A percentile compares a stretch with the other conserved stretches of the same genome.
phyloP scores from a whole-genome alignment of 1,284 basidiomycete genomes.

The Microbotryum silenes-acaulis region DNA sequence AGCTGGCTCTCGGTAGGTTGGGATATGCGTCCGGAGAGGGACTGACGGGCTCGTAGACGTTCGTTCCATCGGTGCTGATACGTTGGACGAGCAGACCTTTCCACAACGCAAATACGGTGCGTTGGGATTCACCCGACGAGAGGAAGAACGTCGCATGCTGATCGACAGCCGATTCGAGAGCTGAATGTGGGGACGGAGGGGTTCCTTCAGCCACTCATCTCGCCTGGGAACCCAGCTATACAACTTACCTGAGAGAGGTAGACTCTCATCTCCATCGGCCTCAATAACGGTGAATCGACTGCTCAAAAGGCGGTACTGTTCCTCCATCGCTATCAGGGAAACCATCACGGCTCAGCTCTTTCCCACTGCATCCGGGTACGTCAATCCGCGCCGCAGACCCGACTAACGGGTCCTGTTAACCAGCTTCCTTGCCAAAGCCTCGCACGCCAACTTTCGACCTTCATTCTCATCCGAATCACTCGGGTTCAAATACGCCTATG shows the following conservation, averaged over 20 bases:
- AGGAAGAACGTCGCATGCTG: constrained; percentile 64
- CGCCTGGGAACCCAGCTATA: no score
- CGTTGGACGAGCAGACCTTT: constrained; percentile 39
- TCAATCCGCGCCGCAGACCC: no score
- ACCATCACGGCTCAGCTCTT: background rate
- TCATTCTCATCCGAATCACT: constrained; percentile 80
- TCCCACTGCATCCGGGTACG: no score
- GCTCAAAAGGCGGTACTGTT: constrained; percentile 31
- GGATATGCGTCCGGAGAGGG: background rate
- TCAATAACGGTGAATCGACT: constrained; percentile 66
- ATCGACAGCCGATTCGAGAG: constrained; percentile 72
- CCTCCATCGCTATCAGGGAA: constrained; percentile 5
- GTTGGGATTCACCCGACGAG: constrained; percentile 76
- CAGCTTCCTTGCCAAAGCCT: constrained; percentile 74
- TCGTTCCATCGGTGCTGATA: constrained; percentile 1
- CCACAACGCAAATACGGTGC: constrained; percentile 40
- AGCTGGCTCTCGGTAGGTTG: constrained; percentile 14
- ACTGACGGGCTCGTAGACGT: constrained; percentile 17
- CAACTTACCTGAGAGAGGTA: constrained; percentile 52
- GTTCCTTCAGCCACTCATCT: no score
- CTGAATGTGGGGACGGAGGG: background rate
- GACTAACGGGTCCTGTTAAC: constrained; percentile 53
- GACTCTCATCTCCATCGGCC: constrained; percentile 65
- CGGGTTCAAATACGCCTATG: constrained; percentile 27
- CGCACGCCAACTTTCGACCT: constrained; percentile 74